Evolutionary conservation across 495 filamentous ascomycete species (phyloP), one percentile per base, ranked within the genome.

Genomic region (Umbilicaria muhlenbergii): DNA sequence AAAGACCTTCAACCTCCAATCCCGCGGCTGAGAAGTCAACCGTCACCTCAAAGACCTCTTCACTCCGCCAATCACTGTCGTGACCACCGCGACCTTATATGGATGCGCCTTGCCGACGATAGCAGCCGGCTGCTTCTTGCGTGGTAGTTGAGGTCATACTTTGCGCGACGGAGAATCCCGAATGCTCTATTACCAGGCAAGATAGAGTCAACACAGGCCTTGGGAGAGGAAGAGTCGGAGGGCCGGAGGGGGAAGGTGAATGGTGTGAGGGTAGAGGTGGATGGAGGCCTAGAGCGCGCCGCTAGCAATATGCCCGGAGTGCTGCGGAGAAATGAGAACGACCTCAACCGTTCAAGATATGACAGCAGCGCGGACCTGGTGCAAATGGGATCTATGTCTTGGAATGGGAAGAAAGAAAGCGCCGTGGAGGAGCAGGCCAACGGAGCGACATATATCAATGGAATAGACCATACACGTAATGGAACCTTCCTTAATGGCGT

Each of bases 181-280:
- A 11, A 53, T 53, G 48, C 33, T 43, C 28, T 38, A 24, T 41
- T 31, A 33, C 34, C 45, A 36, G 43, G 51, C 51, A 54, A 48
- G 34, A 51, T 51, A 45, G 49, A 51, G 48, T 44, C 45, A 39
- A 48, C 38, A 48, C 42, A 40, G 32, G 39, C 42, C 34, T 39
- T 31, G 49, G 42, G 34, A 28, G 35, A 34, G 24, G 49, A 35
- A 19, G 36, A 21, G 36, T 46, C 24, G 47, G 51, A 46, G 42
- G 41, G 44, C 44, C 36, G 39, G 34, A 42, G 24, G 48, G 46
- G 46, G 19, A 15, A 19, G 42, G 45, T 43, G 39, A 46, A 41
- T 38, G 51, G 45, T 32, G 45, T 47, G 32, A 18, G 15, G 16
- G 39, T 24, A 16, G 38, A 37, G 28, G 31, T 31, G 13, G 34